A percentile compares a stretch with the other conserved stretches of the same genome.
phyloP scores from a whole-genome alignment of 2,329 filamentous ascomycete genomes.

The Davidsoniella australis region DNA sequence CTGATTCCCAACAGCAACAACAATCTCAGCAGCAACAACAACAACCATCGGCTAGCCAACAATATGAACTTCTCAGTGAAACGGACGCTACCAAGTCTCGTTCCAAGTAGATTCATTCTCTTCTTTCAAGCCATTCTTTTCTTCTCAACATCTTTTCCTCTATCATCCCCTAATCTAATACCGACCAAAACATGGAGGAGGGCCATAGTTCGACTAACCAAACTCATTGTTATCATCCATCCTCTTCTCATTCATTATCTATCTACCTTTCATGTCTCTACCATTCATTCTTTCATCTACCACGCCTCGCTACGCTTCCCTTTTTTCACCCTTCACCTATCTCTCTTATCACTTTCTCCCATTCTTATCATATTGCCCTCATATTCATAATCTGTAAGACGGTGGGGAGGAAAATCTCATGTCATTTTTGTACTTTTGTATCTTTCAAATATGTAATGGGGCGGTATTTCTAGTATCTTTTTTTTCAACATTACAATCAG shows the following conservation, averaged over 20 bases:
- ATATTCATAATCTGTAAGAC: background rate
- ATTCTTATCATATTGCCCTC: background rate
- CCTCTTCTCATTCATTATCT: background rate
- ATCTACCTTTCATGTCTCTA: constrained; percentile 2
- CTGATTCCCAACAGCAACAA: constrained; percentile 16
- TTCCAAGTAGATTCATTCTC: background rate
- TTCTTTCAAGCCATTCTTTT: background rate
- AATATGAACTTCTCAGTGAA: constrained; percentile 9
- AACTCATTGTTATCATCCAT: background rate
- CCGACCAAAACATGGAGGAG: too few relatives aligned
- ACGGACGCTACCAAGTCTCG: constrained; percentile 13
- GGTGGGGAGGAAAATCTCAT: background rate
- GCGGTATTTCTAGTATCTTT: background rate
- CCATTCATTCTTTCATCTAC: constrained; percentile 1
- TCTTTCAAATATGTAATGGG: background rate
- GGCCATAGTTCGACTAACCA: too few relatives aligned
- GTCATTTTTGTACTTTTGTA: background rate
- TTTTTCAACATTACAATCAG: background rate
- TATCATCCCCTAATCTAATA: background rate
- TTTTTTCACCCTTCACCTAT: background rate
- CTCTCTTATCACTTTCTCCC: constrained; percentile 8
- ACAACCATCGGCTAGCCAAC: constrained; percentile 18
- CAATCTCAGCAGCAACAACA: constrained; percentile 13
- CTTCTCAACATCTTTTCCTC: background rate
- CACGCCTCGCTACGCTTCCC: background rate